Conservation (phyloP, 345 rosid species). For the rapeseed (Brassica napus) region DNA sequence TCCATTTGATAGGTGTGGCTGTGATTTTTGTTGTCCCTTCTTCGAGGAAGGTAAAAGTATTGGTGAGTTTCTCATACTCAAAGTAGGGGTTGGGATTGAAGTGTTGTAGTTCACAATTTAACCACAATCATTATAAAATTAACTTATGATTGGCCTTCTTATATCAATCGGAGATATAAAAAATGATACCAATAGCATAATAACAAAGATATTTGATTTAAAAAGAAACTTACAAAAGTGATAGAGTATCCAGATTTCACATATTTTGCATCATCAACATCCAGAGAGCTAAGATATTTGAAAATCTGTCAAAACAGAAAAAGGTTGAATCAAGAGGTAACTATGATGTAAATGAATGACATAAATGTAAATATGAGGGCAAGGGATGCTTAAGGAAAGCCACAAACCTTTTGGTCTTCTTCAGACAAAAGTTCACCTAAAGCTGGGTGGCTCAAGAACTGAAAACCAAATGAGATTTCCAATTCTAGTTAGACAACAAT, state of each 20-base stretch:
- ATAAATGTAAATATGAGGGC: background rate
- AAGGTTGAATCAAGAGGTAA: background rate
- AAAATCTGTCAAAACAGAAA: constrained; percentile 53
- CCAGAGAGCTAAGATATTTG: constrained; percentile 67
- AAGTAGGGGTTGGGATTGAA: constrained; percentile 81
- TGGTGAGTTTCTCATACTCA: constrained; percentile 76
- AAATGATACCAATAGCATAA: background rate
- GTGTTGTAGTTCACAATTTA: constrained; percentile 45
- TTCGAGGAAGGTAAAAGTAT: constrained; percentile 76
- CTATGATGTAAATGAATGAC: background rate
- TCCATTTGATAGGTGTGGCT: constrained; percentile 83
- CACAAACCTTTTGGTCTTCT: constrained; percentile 90
- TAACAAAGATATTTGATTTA: background rate
- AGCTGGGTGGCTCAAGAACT: constrained; percentile 94
- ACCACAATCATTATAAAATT: background rate
- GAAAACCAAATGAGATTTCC: constrained; percentile 14
- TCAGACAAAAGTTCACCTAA: constrained; percentile 72
- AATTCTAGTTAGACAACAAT: background rate
- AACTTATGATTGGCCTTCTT: background rate
- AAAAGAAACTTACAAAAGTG: constrained; percentile 64
- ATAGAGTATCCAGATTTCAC: constrained; percentile 91
- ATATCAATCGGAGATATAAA: background rate
- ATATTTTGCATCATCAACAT: constrained; percentile 92
- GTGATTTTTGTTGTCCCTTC: constrained; percentile 78
- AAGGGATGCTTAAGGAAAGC: background rate